Evolutionary conservation across 345 rosid genomes (phyloP).

Genomic region (Heritiera fomes): DNA sequence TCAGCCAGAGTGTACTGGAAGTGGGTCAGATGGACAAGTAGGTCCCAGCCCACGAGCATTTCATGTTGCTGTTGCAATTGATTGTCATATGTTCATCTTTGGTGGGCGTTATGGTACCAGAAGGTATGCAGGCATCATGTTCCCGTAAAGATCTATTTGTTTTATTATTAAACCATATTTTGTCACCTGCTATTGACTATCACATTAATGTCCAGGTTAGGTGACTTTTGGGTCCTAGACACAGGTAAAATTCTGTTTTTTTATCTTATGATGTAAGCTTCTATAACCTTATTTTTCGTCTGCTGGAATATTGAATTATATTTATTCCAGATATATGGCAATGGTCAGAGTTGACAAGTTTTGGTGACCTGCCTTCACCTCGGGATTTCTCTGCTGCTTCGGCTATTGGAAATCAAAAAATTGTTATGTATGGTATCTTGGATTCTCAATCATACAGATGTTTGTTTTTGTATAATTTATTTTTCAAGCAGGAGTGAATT

Average conservation of each 20-base stretch:
- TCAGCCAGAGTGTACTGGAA: slow-evolving; percentile 88
- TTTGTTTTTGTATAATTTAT: background rate
- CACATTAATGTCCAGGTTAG: slow-evolving; percentile 57
- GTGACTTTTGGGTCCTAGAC: slow-evolving; percentile 97
- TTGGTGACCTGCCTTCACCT: slow-evolving; percentile 90
- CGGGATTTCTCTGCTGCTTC: slow-evolving; percentile 93
- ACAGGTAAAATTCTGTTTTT: slow-evolving; percentile 52
- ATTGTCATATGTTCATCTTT: slow-evolving; percentile 92
- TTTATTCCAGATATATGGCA: slow-evolving; percentile 89
- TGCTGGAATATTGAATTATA: slow-evolving; percentile 13
- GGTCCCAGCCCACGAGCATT: slow-evolving; percentile 91
- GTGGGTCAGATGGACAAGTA: slow-evolving; percentile 76
- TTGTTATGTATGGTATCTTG: slow-evolving; percentile 57
- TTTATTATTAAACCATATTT: background rate
- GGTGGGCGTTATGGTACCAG: slow-evolving; percentile 83
- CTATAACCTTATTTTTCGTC: background rate
- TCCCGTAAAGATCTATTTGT: background rate
- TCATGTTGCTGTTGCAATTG: slow-evolving; percentile 90
- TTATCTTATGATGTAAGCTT: background rate
- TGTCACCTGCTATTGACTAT: slow-evolving; percentile 17
- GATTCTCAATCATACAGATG: slow-evolving; percentile 14
- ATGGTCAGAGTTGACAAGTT: slow-evolving; percentile 94
- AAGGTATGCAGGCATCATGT: slow-evolving; percentile 47
- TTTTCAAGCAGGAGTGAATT: slow-evolving; percentile 19
- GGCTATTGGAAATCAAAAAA: slow-evolving; percentile 78